Evolutionary conservation across 192 early-diverging fungal genomes (phyloP), one percentile per base, ranked within the genome.

Genomic region (Gonapodya prolifera): DNA sequence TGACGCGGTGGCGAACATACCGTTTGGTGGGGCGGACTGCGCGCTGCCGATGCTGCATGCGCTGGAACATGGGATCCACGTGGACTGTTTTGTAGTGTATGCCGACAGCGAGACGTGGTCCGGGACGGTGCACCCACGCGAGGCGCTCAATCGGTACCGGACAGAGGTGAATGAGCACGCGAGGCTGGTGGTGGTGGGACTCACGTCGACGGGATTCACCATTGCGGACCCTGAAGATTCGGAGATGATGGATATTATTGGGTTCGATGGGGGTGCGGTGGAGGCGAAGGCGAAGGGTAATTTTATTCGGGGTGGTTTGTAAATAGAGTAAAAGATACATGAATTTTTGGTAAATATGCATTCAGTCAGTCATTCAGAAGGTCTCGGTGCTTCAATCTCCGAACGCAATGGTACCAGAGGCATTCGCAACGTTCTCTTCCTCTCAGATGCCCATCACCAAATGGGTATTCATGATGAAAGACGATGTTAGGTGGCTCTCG

Each of bases 61-160:
- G 2, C 28, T 81, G 34, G 16, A 81, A 75, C 2, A 81, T 2
- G 18, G 35, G 28, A 69, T 81, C 16, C 34, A 75, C 1, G 79
- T 81, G n/a, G 80, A 81, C 70, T 73, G 61, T 33, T 81, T 81
- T 36, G 73, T 81, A 16, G 78, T 81, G 30, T 69, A 34, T 31
- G 79, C 80, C 8, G 80, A 81, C 35, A 80, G 35, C 76, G 80
- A 81, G 76, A 81, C 80, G 70, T 81, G 61, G n/a, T 36, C 29
- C 30, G 80, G 80, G 13, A 69, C 35, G 30, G 69, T 81, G n/a
- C 80, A 81, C 31, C 80, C 80, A 8, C 8, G 2, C 34, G 33
- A 76, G 69, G 80, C 80, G 2, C 33, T 81, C 30, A 30, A 32
- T 0, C 28, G 32, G 77, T 81, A 81, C 75, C 28, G 80, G 2